Evolutionary conservation across 768 basidiomycete genomes (phyloP).

Genomic region (Amanita phalloides): DNA sequence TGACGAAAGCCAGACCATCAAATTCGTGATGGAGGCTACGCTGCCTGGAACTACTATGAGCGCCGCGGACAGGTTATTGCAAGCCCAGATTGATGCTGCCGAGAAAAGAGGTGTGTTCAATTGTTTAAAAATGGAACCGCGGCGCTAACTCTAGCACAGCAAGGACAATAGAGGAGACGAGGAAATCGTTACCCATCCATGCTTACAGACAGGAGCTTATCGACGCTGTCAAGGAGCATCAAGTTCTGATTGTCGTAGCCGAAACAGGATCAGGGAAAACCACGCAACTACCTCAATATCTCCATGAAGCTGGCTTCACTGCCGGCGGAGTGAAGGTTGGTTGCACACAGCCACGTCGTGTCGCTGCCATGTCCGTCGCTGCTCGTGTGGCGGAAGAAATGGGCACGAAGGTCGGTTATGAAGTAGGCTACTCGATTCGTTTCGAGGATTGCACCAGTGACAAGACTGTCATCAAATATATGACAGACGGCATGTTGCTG

Average conservation of each 20-base stretch:
- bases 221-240: constrained; percentile 80
- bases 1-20: constrained; percentile 94
- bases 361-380: constrained; percentile 98
- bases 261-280: constrained; percentile 99
- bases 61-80: constrained; percentile 75
- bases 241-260: constrained; percentile 94
- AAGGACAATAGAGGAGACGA: constrained; percentile 83
- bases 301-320: constrained; percentile 96
- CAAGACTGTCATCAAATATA: constrained; percentile 97
- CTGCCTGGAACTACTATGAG: constrained; percentile 64
- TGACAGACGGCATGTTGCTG: constrained; percentile 99
- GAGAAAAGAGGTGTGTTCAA: constrained; percentile 68
- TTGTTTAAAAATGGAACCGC: constrained; percentile 1
- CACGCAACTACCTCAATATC: constrained; percentile 95
- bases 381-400: constrained; percentile 99
- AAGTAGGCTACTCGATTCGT: constrained; percentile 99
- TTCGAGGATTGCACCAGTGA: constrained; percentile 99
- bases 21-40: constrained; percentile 82
- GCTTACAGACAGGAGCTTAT: constrained; percentile 82
- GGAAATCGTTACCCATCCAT: constrained; percentile 90
- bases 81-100: constrained; percentile 84
- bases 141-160: constrained; percentile 30
- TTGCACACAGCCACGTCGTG: constrained; percentile 96
- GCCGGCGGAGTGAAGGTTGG: constrained; percentile 80
- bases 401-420: constrained; percentile 93